Percentiles rank a stretch among this genome's conserved stretches.
phyloP scores from a whole-genome alignment of 2,329 filamentous ascomycete genomes.

The Cordyceps javanica region DNA sequence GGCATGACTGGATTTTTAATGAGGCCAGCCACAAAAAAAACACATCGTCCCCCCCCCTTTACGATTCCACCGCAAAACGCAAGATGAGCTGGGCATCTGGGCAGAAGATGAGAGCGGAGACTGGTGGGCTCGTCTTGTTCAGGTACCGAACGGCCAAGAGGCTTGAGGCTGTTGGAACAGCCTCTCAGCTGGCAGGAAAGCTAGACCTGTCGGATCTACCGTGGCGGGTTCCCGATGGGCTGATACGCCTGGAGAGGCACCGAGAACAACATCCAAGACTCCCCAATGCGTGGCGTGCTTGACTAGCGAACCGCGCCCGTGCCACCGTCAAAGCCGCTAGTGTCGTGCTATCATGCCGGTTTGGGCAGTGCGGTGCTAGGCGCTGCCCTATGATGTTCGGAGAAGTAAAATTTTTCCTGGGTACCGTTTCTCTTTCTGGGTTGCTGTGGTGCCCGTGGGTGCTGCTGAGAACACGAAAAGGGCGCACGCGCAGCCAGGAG shows the following conservation, averaged over 20 bases:
- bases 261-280: not conserved
- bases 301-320: not conserved
- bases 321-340: not conserved
- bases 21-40: not conserved
- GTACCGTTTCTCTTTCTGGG: not conserved
- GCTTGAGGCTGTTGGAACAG: not conserved
- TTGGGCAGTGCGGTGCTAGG: not conserved
- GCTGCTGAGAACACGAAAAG: no score
- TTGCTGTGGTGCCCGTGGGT: not conserved
- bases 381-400: not conserved
- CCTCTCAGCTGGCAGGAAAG: conserved; percentile 1
- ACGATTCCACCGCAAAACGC: conserved; percentile 1
- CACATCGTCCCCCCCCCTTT: not conserved
- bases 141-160: not conserved
- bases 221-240: conserved; percentile 3
- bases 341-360: conserved; percentile 1
- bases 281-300: not conserved
- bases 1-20: not conserved
- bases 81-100: not conserved
- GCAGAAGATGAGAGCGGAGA: not conserved
- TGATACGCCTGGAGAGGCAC: not conserved
- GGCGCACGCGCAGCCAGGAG: not conserved
- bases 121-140: not conserved
- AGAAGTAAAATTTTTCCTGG: not conserved
- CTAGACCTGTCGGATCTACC: not conserved